A percentile compares a stretch with the other conserved stretches of the same genome.
Conservation (phyloP, 2,329 filamentous ascomycete genomes). For the Cadophora sp. region DNA sequence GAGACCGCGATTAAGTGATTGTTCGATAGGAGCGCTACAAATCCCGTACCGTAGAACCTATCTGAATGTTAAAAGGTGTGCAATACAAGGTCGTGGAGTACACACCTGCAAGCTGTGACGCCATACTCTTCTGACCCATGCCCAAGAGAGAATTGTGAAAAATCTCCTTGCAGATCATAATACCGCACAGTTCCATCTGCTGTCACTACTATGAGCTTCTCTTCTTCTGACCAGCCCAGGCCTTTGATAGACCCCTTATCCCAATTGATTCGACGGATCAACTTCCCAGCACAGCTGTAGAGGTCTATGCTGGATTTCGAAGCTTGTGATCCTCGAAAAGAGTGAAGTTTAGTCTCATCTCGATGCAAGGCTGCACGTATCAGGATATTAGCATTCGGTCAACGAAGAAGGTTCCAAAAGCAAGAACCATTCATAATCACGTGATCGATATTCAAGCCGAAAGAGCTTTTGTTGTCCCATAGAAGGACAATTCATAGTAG, state of each 20-base stretch:
- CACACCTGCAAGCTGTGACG: slow-evolving; percentile 77
- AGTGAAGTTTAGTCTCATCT: slow-evolving; percentile 83
- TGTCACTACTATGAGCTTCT: slow-evolving; percentile 87
- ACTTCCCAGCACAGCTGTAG: slow-evolving; percentile 90
- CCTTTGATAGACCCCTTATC: slow-evolving; percentile 88
- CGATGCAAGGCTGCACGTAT: slow-evolving; percentile 78
- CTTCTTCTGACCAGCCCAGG: slow-evolving; percentile 95
- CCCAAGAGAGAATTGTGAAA: slow-evolving; percentile 91
- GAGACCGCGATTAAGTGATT: slow-evolving; percentile 88
- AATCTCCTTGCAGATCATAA: slow-evolving; percentile 91
- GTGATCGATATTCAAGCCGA: neutral
- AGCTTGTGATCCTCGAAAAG: slow-evolving; percentile 74
- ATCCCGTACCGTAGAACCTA: slow-evolving; percentile 85
- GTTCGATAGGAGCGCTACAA: slow-evolving; percentile 89
- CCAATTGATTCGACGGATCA: slow-evolving; percentile 87
- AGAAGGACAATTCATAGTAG: too few relatives aligned
- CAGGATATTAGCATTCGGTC: slow-evolving; percentile 34
- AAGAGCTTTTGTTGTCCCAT: neutral
- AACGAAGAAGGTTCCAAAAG: too few relatives aligned
- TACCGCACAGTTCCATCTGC: slow-evolving; percentile 90
- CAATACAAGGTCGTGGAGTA: neutral
- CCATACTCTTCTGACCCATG: slow-evolving; percentile 88
- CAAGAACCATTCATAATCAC: too few relatives aligned
- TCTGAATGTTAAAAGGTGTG: slow-evolving; percentile 16
- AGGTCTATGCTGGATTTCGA: slow-evolving; percentile 89